Base-by-base conservation (phyloP, 2,329 filamentous ascomycete species). In the Colletotrichum melonis region DNA sequence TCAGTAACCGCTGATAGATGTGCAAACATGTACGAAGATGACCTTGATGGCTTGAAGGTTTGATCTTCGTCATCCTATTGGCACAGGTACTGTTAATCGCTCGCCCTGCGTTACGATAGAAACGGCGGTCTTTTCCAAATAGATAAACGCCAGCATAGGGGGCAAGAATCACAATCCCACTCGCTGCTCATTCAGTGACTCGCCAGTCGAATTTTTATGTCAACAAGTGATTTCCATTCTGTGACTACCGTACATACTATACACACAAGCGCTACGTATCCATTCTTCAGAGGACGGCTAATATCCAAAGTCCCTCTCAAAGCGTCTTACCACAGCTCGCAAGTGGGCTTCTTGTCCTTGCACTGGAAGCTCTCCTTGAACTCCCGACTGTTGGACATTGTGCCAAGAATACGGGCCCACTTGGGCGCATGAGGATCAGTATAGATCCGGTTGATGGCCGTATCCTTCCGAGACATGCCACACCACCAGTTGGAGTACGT, bases 351-450 rank as follows among this genome's bases (percentile, higher is more conserved):
- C 83, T 91, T 92, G 3, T 83, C 84, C 19, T 89, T 86, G 78
- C 92, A 95, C 59, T 89, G 84, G 80, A 94, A 94, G 11, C 89
- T 90, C 79, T 93, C 89, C 71, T 86, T 88, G 78, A 94, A 95
- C 22, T 90, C 91, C 32, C 87, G 85, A 35, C 91, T 93, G 77
- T 94, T 94, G 0, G 88, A 87, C 83, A 92, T 89, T 0, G 91
- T 91, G 4, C 92, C 91, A 75, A 88, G 76, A 19, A 92, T 89
- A 22, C 92, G 87, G 1, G 89, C 89, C 76, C 87, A 87, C 42
- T 89, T 88, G 0, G 92, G 92, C 5, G 91, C 89, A 81, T 94
- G 93, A 0, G 88, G 88, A 78, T 94, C 91, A 0, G 85, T 88
- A 77, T 90, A 90, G 63, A 93, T 88, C 1, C 86, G 82, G 67